A percentile compares a stretch with the other conserved stretches of the same genome.
phyloP scores from a whole-genome alignment of 2,329 filamentous ascomycete genomes.

The Lasiodiplodia sp. region DNA sequence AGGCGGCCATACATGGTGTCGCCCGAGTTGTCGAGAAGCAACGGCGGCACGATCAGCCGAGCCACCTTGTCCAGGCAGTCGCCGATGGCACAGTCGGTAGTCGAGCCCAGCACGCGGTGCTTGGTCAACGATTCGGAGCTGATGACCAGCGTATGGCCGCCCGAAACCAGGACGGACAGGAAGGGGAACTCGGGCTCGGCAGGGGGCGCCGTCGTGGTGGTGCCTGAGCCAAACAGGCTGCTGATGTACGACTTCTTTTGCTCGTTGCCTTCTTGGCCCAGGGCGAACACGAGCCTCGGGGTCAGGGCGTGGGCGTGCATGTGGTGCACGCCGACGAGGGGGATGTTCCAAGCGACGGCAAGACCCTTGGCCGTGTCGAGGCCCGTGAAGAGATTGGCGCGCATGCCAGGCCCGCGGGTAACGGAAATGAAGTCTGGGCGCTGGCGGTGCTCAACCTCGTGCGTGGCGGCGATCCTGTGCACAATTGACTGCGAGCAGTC shows the following conservation, averaged over 20 bases:
- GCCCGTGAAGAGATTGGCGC: slow-evolving; percentile 77
- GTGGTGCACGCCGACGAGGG: slow-evolving; percentile 80
- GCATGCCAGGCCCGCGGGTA: slow-evolving; percentile 91
- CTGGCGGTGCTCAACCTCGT: slow-evolving; percentile 24
- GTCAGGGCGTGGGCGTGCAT: slow-evolving; percentile 98
- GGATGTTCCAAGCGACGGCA: slow-evolving; percentile 80
- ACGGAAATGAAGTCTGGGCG: slow-evolving; percentile 86
- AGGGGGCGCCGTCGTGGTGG: not conserved
- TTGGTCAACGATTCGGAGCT: slow-evolving; percentile 71
- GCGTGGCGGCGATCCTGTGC: not conserved
- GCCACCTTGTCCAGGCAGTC: slow-evolving; percentile 90
- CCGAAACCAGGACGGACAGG: slow-evolving; percentile 86
- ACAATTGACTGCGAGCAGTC: not conserved
- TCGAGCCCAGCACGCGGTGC: slow-evolving; percentile 76
- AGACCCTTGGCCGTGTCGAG: slow-evolving; percentile 87
- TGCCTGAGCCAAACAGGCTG: not conserved
- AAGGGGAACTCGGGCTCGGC: slow-evolving; percentile 75
- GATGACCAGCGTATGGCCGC: slow-evolving; percentile 89
- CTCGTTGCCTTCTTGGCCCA: not conserved
- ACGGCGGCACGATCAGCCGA: slow-evolving; percentile 73
- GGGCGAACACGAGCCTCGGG: slow-evolving; percentile 74
- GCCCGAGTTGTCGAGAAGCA: slow-evolving; percentile 60
- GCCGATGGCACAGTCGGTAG: slow-evolving; percentile 84
- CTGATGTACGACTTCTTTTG: not conserved
- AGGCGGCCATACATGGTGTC: slow-evolving; percentile 81